Evolutionary conservation across 306 rosid species (phyloP), one percentile per base, ranked within the genome.

Genomic region (Aeschynomene evenia): DNA sequence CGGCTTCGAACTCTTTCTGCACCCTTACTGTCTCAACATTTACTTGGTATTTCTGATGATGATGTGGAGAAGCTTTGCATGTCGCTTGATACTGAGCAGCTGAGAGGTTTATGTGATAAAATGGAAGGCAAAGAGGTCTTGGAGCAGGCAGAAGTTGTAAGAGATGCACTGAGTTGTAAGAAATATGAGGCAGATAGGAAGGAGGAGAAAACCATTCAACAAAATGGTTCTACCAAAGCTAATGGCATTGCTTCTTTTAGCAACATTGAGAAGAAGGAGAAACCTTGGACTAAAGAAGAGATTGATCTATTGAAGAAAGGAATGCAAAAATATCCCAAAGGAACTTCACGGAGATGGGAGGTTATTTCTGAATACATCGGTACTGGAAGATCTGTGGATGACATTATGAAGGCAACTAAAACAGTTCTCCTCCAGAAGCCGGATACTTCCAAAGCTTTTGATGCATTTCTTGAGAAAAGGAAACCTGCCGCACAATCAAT

Each of bases 301-400:
- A 86, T 91, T 28, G 99, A 95, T 46, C 85, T 91, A 22, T 69
- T 95, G 87, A 87, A 83, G 59, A 95, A 95, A 80, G 99, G 95
- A 62, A 71, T 95, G 83, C 88, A 51, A 63, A 95, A 95, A 67
- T 95, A 70, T 84, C 99, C 89, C 12, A 95, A 95, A 83, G 99
- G 99, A 81, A 91, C 96, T 26, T 91, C 96, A 11, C 80, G 96
- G 54, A 87, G 99, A 72, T 95, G 99, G 99, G 97, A 89, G 76
- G 99, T 95, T 73, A 82, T 95, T 77, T 91, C 99, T 16, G 99
- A 91, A 10, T 95, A 91, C 83, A 87, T 95, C 71, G 96, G 97
- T 21, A 91, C 97, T 0, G 89, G 85, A 57, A 91, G 99, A 81
- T 84, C 97, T 14, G 99, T 95, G 29, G 99, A 95, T 75, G 99